Conservation (phyloP, 2,329 filamentous ascomycete species). For the Nemania diffusa region DNA sequence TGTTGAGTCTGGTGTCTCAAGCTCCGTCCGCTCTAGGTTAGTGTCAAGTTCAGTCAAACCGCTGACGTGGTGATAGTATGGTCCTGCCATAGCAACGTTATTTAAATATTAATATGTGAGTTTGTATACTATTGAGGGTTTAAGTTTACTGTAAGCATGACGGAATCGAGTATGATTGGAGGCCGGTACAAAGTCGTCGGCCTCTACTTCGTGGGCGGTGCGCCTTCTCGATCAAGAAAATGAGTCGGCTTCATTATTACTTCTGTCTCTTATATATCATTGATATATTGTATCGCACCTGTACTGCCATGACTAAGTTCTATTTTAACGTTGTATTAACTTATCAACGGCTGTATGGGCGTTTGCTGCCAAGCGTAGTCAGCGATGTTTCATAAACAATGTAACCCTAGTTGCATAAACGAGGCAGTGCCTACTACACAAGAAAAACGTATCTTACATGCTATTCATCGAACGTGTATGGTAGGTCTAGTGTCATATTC, state of each 20-base stretch:
- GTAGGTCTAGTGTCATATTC: not conserved
- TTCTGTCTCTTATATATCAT: constrained; percentile 9
- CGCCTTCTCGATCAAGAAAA: not conserved
- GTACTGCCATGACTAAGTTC: too few relatives aligned
- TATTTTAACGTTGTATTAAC: not conserved
- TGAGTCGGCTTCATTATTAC: not conserved
- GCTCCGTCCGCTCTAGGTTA: not conserved
- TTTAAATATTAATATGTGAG: not conserved
- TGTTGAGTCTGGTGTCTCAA: not conserved
- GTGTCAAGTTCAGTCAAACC: not conserved
- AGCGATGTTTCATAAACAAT: constrained; percentile 3
- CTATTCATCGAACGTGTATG: not conserved
- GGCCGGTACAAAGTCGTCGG: not conserved
- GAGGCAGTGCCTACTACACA: not conserved
- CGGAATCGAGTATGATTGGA: not conserved
- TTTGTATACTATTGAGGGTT: not conserved
- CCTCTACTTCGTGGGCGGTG: not conserved
- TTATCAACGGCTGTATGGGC: not conserved
- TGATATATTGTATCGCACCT: not conserved
- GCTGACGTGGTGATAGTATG: not conserved
- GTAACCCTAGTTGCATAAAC: not conserved
- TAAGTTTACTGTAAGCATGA: not conserved
- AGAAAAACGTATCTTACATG: not conserved
- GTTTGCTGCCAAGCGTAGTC: not conserved
- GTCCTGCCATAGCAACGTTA: constrained; percentile 8